Base-by-base conservation (phyloP, 441 rosid genomes). In the Flueggea neowawraea region DNA sequence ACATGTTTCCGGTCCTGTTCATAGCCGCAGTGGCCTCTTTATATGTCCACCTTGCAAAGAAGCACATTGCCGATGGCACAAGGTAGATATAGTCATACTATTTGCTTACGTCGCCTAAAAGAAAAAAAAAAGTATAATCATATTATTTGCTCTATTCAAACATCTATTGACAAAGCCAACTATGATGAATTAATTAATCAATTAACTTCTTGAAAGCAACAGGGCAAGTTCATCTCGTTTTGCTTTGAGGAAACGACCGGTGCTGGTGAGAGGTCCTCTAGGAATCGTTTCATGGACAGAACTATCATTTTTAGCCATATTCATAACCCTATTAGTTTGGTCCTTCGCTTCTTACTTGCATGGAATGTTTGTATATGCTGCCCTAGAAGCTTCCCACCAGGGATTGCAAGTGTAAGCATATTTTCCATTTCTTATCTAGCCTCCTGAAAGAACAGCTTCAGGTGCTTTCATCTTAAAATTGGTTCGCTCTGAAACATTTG, bases 281-380 rank as follows among this genome's bases (percentile, higher is more conserved):
- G 90, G 91, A 47, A 75, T 81, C 17, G 80, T 83, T 57, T 60
- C 80, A 0, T 50, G 74, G 64, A 74, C 55, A 15, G 87, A 85
- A 69, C 16, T 80, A 3, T 53, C 72, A 5, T 80, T 85, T 59
- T 31, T 72, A 31, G 54, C 54, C 17, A 76, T 87, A 84, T 80
- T 85, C 56, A 7, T 77, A 12, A 71, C 71, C 6, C 67, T 81
- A 32, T 31, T 80, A 48, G 66, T 68, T 16, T 85, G 89, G 94
- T 81, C 87, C 43, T 60, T 78, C 14, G 63, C 62, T 5, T 71
- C 77, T 52, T 82, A 81, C 68, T 58, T 76, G 62, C 71, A 65
- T 45, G 6, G 17, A 14, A 75, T 76, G 67, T 75, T 81, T 55
- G 60, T 52, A 10, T 31, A 45, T 31, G 72, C 71, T 52, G 48